Evolutionary conservation across 345 rosid genomes (phyloP), one percentile per base, ranked within the genome.

Genomic region (Dimocarpus longan): DNA sequence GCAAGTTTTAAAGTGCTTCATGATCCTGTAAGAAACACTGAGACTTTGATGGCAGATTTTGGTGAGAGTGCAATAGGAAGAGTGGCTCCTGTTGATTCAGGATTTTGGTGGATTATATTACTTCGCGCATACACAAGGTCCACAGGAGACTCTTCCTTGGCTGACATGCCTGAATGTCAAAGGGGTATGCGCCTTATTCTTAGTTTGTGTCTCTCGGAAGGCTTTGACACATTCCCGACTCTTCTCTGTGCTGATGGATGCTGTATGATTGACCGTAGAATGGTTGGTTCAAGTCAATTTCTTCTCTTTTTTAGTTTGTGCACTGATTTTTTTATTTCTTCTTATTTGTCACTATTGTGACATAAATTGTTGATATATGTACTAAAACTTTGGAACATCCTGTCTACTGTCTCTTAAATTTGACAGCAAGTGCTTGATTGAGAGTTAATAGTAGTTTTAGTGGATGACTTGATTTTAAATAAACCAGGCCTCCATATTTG

Each of bases 1-100:
- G 97, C 98, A 15, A 94, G 98, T 78, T 94, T 92, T 84, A 92
- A 94, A 83, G 94, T 94, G 70, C 86, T 86, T 46, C 96, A 92
- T 66, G 91, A 91, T 50, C 93, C 93, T 0, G 70, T 68, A 19
- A 81, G 89, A 75, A 90, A 90, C 74, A 79, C 84, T 0, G 98
- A 93, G 46, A 85, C 89, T 19, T 70, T 93, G 75, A 85, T 90
- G 0, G 93, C 94, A 18, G 98, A 93, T 57, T 93, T 91, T 63
- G 96, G 98, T 10, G 98, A 91, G 84, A 90, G 91, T 37, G 96
- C 98, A n/a, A 93, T 93, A 57, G 98, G 98, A 81, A 88, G 98
- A 82, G 98, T 93, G 74, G 98, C 98, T 81, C 98, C 96, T 1
- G 96, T 92, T 48, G 98, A 93, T 76, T 93, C 96, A 46, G 98